phyloP scores from a whole-genome alignment of 108 stramenopile genomes.

The Fragilaria crotonensis region DNA sequence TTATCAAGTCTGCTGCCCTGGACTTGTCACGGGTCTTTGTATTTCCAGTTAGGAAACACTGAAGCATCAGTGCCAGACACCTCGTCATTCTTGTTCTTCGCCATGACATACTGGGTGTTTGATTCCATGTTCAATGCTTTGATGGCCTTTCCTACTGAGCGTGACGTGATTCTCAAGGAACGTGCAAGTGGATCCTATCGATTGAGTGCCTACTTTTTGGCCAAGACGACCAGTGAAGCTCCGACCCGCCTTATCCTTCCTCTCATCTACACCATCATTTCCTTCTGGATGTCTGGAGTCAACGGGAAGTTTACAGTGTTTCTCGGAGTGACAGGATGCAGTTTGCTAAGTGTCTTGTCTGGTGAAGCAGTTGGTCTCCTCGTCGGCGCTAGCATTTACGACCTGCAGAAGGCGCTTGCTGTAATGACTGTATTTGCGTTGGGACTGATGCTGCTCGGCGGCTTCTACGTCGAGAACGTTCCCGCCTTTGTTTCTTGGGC shows the following conservation, averaged over 20 bases:
- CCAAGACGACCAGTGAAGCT: conserved; percentile 58
- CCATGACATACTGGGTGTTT: conserved; percentile 74
- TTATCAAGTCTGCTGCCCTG: conserved; percentile 50
- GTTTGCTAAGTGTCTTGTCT: conserved; percentile 51
- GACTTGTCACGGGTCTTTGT: conserved; percentile 48
- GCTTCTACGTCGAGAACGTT: conserved; percentile 60
- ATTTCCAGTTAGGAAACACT: conserved; percentile 49
- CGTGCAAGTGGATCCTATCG: conserved; percentile 49
- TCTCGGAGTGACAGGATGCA: conserved; percentile 31
- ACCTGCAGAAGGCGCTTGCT: conserved; percentile 49
- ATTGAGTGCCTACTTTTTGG: conserved; percentile 68
- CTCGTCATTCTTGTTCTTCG: conserved; percentile 53
- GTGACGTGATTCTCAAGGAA: conserved; percentile 67
- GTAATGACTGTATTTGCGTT: conserved; percentile 46
- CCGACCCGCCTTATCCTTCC: conserved; percentile 49
- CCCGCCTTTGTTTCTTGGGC: conserved; percentile 46
- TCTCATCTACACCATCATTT: conserved; percentile 48
- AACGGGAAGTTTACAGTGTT: conserved; percentile 35
- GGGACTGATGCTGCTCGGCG: conserved; percentile 50
- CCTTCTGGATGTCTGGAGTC: conserved; percentile 65
- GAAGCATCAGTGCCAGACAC: conserved; percentile 46
- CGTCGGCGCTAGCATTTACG: conserved; percentile 55
- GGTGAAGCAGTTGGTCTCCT: conserved; percentile 62
- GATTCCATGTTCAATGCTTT: conserved; percentile 62
- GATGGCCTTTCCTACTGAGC: conserved; percentile 62